Base-by-base conservation (phyloP, 202 grass and related monocot species). In the Cymbopogon flexuosus region DNA sequence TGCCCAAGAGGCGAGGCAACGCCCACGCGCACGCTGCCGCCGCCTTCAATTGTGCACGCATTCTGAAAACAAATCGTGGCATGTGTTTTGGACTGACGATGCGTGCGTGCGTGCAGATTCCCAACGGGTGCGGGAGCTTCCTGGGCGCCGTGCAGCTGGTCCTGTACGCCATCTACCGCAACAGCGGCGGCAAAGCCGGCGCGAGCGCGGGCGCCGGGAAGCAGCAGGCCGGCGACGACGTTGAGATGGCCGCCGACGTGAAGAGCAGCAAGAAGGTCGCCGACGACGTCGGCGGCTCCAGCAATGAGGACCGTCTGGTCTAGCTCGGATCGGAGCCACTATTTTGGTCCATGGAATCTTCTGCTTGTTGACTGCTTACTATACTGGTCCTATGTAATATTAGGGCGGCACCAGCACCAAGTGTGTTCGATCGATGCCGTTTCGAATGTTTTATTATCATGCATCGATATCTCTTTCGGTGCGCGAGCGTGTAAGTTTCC, bases 61-160 rank as follows among this genome's bases (percentile, higher is more conserved):
- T 14, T 33, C 10, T 12, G 16, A 6, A 24, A 39, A 39, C 8
- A 8, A 10, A 27, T 12, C 42, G 43, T 46, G 13, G 43, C 0
- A 16, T 49, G 45, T 49, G 45, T 16, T 46, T 46, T 46, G 43
- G 41, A 12, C 41, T 12, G 41, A 43, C 41, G 41, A 43, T 43
- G 41, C 41, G 41, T 43, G 5, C 36, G 36, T 37, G 11, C 41
- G 11, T 51, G 18, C 84, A 98, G 96, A 88, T 98, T 24, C 96
- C 92, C 5, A 98, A 98, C 79, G 96, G 96, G 19, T 98, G 92
- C 77, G 96, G 96, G 46, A 87, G 90, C 63, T 85, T 84, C 8
- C 89, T 98, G 42, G 96, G 96, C 49, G 87, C 96, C 10, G 51
- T 83, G 64, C 96, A 98, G 84, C 85, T 98, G 39, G 75, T 98